Percentiles rank a stretch among this genome's conserved stretches.
These are phyloP conservation scores for Clitopilus passeckerianus DNA, from an alignment of 768 basidiomycete species.

Conservation along the genomic window DNA sequence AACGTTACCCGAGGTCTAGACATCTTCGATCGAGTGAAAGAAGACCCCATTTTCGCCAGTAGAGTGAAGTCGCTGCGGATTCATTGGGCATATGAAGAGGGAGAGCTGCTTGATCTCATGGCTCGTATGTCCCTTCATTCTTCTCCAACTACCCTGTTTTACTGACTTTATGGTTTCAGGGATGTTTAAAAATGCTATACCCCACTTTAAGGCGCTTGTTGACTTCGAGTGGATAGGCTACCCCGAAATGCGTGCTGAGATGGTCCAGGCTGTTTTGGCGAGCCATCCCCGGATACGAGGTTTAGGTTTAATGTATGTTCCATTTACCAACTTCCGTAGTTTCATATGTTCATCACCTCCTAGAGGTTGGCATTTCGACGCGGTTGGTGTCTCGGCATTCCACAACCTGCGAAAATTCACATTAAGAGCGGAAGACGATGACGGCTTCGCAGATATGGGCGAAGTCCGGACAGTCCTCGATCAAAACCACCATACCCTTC, in stretches of 20 bases:
- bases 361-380: slow-evolving; percentile 73
- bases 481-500: slow-evolving; percentile 49
- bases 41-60: slow-evolving; percentile 55
- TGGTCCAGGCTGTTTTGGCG: slow-evolving; percentile 52
- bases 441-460: slow-evolving; percentile 66
- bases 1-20: slow-evolving; percentile 58
- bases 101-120: slow-evolving; percentile 52
- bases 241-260: slow-evolving; percentile 63
- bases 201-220: slow-evolving; percentile 52
- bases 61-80: slow-evolving; percentile 54
- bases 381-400: slow-evolving; percentile 63
- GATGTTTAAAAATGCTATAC: slow-evolving; percentile 58
- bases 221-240: slow-evolving; percentile 80
- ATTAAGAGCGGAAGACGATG: slow-evolving; percentile 65
- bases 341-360: neutral
- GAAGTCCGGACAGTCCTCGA: slow-evolving; percentile 63
- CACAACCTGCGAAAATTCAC: slow-evolving; percentile 58
- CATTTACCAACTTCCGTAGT: neutral
- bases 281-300: slow-evolving; percentile 50
- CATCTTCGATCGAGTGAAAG: slow-evolving; percentile 63
- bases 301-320: slow-evolving; percentile 52
- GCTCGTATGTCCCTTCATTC: slow-evolving; percentile 21
- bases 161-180: slow-evolving; percentile 23
- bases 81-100: slow-evolving; percentile 69
- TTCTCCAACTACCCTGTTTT: neutral